These are phyloP conservation scores for Botryotinia calthae DNA, from an alignment of 2,329 filamentous ascomycete genomes.

Conservation along the genomic window DNA sequence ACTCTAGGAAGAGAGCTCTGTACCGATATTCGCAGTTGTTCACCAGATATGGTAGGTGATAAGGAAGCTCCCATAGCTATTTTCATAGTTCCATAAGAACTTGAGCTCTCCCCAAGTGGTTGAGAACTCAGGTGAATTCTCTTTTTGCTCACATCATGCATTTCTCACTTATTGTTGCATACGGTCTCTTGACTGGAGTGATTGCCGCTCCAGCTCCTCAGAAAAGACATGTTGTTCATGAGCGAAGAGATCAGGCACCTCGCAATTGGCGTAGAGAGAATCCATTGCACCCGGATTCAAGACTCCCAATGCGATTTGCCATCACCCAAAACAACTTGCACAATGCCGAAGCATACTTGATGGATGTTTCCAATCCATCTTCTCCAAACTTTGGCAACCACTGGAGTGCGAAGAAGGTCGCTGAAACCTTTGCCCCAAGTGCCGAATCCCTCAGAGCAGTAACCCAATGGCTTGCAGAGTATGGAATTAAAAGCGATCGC, in stretches of 20 bases:
- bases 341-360: slow-evolving; percentile 44
- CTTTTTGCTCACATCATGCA: slow-evolving; percentile 15
- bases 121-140: slow-evolving; percentile 1
- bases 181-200: slow-evolving; percentile 18
- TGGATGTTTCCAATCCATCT: slow-evolving; percentile 40
- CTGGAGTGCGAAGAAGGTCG: slow-evolving; percentile 20
- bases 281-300: slow-evolving; percentile 20
- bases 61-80: slow-evolving; percentile 15
- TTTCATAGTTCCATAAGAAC: slow-evolving; percentile 13
- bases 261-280: slow-evolving; percentile 21
- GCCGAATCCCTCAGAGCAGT: slow-evolving; percentile 44
- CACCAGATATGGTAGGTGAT: slow-evolving; percentile 12
- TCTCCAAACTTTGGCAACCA: slow-evolving; percentile 33
- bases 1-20: not conserved
- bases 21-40: not conserved
- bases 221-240: slow-evolving; percentile 24
- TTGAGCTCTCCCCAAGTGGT: slow-evolving; percentile 5
- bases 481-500: slow-evolving; percentile 49
- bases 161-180: slow-evolving; percentile 17
- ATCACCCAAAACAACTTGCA: slow-evolving; percentile 47
- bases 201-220: slow-evolving; percentile 19
- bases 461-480: slow-evolving; percentile 51
- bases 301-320: slow-evolving; percentile 40
- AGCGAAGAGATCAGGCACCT: slow-evolving; percentile 21
- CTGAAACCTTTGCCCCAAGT: slow-evolving; percentile 44